Evolutionary conservation across 768 basidiomycete genomes (phyloP).

Genomic region (Exsudoporus frostii): DNA sequence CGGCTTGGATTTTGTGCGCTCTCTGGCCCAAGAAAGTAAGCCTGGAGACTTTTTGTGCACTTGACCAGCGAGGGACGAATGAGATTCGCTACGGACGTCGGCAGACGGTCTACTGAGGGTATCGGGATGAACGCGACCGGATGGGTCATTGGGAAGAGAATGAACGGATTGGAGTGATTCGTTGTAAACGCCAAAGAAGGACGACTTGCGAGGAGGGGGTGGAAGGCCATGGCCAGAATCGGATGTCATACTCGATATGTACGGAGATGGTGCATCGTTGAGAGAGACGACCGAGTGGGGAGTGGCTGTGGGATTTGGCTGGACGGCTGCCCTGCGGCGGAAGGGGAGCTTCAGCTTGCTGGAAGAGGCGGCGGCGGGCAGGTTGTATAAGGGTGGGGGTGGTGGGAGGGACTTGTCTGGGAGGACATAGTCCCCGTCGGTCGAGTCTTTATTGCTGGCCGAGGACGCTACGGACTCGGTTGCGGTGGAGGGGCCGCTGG

Average conservation of each 20-base stretch:
- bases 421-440: conserved; percentile 34
- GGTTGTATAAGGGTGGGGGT: conserved; percentile 18
- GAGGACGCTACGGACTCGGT: conserved; percentile 16
- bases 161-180: conserved; percentile 51
- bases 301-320: conserved; percentile 3
- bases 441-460: conserved; percentile 13
- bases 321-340: conserved; percentile 31
- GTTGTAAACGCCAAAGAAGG: conserved; percentile 59
- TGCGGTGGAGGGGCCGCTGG: not conserved
- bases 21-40: conserved; percentile 34
- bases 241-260: conserved; percentile 39
- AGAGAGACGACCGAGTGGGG: conserved; percentile 12
- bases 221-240: conserved; percentile 44
- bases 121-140: conserved; percentile 16
- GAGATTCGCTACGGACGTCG: conserved; percentile 9
- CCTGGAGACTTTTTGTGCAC: conserved; percentile 35
- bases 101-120: conserved; percentile 18
- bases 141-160: conserved; percentile 52
- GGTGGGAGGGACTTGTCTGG: conserved; percentile 19
- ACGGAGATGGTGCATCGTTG: conserved; percentile 27
- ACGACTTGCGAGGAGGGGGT: conserved; percentile 62
- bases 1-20: conserved; percentile 36
- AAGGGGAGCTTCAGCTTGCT: conserved; percentile 47
- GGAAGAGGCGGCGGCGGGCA: conserved; percentile 33
- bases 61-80: conserved; percentile 15